These are phyloP conservation scores for Pseudozyma hubeiensis DNA, from an alignment of 1,284 basidiomycete genomes.

Conservation along the genomic window DNA sequence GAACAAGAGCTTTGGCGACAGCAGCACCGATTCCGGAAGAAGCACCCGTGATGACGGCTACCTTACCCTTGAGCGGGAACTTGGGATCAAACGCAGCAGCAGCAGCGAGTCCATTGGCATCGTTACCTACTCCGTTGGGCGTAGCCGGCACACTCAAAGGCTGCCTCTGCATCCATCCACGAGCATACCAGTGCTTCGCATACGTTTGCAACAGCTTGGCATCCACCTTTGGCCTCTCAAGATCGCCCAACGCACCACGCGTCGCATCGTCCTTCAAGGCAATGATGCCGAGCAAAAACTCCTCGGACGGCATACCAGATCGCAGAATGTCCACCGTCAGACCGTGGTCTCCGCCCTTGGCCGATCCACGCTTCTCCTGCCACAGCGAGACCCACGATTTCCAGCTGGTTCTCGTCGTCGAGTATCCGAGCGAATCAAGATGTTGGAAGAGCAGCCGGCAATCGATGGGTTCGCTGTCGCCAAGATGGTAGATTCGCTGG, in stretches of 20 bases:
- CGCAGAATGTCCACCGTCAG: constrained; percentile 64
- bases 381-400: constrained; percentile 64
- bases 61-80: constrained; percentile 58
- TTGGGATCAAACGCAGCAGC: constrained; percentile 34
- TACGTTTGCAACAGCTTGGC: constrained; percentile 61
- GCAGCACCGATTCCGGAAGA: constrained; percentile 70
- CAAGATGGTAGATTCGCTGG: constrained; percentile 64
- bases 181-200: constrained; percentile 63
- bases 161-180: constrained; percentile 62
- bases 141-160: constrained; percentile 35
- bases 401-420: constrained; percentile 56
- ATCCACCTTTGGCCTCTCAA: constrained; percentile 60
- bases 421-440: constrained; percentile 61
- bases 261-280: constrained; percentile 65
- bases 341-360: constrained; percentile 49
- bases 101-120: constrained; percentile 17
- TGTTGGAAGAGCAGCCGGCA: constrained; percentile 57
- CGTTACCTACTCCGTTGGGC: constrained; percentile 23
- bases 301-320: constrained; percentile 63
- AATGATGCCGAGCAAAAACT: constrained; percentile 55
- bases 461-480: constrained; percentile 61
- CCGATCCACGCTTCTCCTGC: constrained; percentile 56
- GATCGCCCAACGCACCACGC: constrained; percentile 38
- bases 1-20: constrained; percentile 54
- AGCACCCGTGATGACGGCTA: constrained; percentile 69